A percentile compares a stretch with the other conserved stretches of the same genome.
Conservation (phyloP, 192 early-diverging fungal species). For the Lobosporangium transversale region DNA sequence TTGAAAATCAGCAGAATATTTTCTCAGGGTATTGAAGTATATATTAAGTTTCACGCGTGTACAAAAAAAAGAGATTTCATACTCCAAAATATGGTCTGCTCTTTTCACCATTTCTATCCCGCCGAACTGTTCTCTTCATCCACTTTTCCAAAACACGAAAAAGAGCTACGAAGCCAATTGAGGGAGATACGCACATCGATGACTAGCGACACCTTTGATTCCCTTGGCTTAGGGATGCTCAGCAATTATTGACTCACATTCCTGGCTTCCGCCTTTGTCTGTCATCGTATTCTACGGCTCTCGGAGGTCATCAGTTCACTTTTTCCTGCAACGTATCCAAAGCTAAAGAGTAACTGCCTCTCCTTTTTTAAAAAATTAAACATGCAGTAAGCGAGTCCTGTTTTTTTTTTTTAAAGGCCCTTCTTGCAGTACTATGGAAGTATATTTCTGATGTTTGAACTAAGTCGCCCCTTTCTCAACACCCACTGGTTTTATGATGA, state of each 20-base stretch:
- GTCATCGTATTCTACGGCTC: slow-evolving; percentile 63
- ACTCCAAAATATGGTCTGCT: too few species aligned
- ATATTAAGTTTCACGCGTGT: too few species aligned
- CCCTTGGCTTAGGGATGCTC: slow-evolving; percentile 66
- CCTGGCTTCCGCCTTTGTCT: slow-evolving; percentile 59
- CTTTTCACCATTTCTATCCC: not conserved
- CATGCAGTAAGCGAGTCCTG: slow-evolving; percentile 55
- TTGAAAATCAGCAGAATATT: too few species aligned
- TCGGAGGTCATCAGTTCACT: slow-evolving; percentile 72
- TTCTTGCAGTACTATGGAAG: slow-evolving; percentile 89
- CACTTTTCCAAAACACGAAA: slow-evolving; percentile 11
- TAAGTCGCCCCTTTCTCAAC: slow-evolving; percentile 92
- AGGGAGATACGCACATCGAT: not conserved
- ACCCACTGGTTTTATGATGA: slow-evolving; percentile 82
- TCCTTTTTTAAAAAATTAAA: too few species aligned
- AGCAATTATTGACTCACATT: slow-evolving; percentile 73
- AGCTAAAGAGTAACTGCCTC: slow-evolving; percentile 66
- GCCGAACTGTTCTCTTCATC: too few species aligned
- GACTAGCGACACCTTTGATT: slow-evolving; percentile 51
- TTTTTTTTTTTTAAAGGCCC: slow-evolving; percentile 64
- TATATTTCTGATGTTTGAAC: slow-evolving; percentile 90
- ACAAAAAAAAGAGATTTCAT: too few species aligned
- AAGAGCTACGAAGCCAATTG: not conserved
- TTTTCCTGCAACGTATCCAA: slow-evolving; percentile 74
- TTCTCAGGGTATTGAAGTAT: too few species aligned